phyloP scores from a whole-genome alignment of 23 red algal species.

The Gracilaria domingensis region DNA sequence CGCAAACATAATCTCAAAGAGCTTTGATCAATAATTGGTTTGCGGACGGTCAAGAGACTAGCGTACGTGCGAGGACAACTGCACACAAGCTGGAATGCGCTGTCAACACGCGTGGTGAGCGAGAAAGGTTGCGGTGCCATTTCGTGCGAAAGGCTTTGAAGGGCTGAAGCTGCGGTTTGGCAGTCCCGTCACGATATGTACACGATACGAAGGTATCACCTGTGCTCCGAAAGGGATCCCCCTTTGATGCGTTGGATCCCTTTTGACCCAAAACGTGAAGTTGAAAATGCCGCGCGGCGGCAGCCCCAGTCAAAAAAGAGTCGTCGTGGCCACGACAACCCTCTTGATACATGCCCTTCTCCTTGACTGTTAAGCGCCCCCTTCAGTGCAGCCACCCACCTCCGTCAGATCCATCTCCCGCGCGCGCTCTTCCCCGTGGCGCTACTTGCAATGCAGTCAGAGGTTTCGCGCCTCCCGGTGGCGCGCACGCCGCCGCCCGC shows the following conservation, averaged over 20 bases:
- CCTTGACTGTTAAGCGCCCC: neutral
- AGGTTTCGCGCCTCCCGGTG: slow-evolving; percentile 1
- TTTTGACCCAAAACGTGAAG: neutral
- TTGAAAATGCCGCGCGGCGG: slow-evolving; percentile 6
- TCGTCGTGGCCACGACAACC: neutral
- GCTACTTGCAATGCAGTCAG: slow-evolving; percentile 13
- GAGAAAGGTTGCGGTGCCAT: neutral
- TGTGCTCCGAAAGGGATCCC: neutral
- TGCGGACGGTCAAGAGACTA: neutral
- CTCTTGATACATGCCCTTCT: neutral
- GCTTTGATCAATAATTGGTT: neutral
- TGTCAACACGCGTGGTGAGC: neutral
- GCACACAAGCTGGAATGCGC: neutral
- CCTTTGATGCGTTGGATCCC: neutral
- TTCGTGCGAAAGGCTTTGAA: neutral
- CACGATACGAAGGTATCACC: too few relatives aligned
- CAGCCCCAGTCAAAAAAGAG: neutral
- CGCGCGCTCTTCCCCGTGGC: neutral
- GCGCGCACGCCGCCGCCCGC: slow-evolving; percentile 14
- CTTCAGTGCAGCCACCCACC: neutral
- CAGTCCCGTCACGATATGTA: neutral
- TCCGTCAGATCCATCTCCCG: slow-evolving; percentile 22
- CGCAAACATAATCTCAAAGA: neutral
- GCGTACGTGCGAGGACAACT: neutral
- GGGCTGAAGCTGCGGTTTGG: too few relatives aligned